Base-by-base conservation (phyloP, 495 filamentous ascomycete species). In the Neurospora sp. region DNA sequence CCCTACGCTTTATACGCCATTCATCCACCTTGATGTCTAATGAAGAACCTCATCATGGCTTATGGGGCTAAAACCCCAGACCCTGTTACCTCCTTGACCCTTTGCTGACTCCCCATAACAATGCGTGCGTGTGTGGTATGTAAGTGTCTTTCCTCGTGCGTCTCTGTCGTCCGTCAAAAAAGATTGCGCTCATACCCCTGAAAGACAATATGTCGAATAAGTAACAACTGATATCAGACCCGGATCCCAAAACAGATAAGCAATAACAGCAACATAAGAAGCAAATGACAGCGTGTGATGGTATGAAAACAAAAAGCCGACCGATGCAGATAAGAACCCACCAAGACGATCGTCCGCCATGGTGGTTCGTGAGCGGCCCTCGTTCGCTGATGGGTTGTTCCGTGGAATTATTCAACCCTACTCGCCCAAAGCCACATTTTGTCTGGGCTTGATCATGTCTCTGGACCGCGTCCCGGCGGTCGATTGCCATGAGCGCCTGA, bases 151-250 rank as follows among this genome's bases (percentile, higher is more conserved):
- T 16, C 27, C 27, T 37, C 54, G 27, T 18, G 12, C 14, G 7
- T 31, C 27, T 35, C 27, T 35, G 27, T 66, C 16, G 1, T 7
- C 54, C 54, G 27, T 66, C 54, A 35, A 66, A 37, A 66, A 9
- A 18, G 54, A 62, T 8, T 16, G 54, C 54, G 27, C 27, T 66
- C 54, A 31, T 9, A 6, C 23, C 54, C 14, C 14, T 35, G 27
- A 66, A 35, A 35, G 3, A 66, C 12, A 35, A 62, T 27, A 62
- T 35, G 46, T 54, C 46, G 27, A 35, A 62, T 16, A 16, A 54
- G 14, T 35, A 75, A 44, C 42, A 54, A 70, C 72, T 75, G 39
- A 72, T 73, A 70, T 39, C 74, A 70, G 31, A 70, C 71, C 62
- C 40, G 41, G 54, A 62, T n/a, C 71, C 71, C 42, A 69, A 39